Base-by-base conservation (phyloP, 176 grass and related monocot genomes). In the Carex pumila region DNA sequence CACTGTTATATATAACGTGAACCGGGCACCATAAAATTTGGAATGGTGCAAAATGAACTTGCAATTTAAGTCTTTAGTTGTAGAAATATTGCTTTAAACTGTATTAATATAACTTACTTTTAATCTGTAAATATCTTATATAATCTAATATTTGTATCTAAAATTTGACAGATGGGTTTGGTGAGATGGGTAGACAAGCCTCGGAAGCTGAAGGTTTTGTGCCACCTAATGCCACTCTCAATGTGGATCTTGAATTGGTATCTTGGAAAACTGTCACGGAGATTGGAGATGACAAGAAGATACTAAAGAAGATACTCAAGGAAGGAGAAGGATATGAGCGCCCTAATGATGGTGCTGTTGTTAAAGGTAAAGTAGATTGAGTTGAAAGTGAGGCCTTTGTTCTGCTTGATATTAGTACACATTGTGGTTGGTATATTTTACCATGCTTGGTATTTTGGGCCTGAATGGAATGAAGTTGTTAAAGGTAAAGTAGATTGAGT, bases 251-350 rank as follows among this genome's bases (percentile, higher is more conserved):
- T 86, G 85, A 96, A 50, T 73, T 96, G 64, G 84, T 96, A 3
- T 93, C 94, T 53, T 96, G 94, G 94, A 93, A 87, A 89, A 83
- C 84, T 43, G 87, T 96, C 37, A 85, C 80, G 21, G 91, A 96
- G 81, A 85, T 96, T 81, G 94, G 94, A 19, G 80, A 85, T 85
- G 87, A 96, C 76, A 96, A 93, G 69, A 93, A 89, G 50, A 85
- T 96, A 19, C 22, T 88, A 36, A 96, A 96, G 81, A 96, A 90
- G 84, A 88, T 93, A 43, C 83, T 93, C 22, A 77, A 81, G 65
- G 94, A 93, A 77, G 93, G 93, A 81, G 91, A 93, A 85, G 93
- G 89, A 73, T 96, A 93, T 82, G 91, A 96, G 3, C 66, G 69
- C 29, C 89, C 91, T 39, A 90, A 90, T n/a, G 91, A 94, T 13